These are phyloP conservation scores for Lavandula angustifolia DNA, from an alignment of 257 asterid species.

Conservation along the genomic window DNA sequence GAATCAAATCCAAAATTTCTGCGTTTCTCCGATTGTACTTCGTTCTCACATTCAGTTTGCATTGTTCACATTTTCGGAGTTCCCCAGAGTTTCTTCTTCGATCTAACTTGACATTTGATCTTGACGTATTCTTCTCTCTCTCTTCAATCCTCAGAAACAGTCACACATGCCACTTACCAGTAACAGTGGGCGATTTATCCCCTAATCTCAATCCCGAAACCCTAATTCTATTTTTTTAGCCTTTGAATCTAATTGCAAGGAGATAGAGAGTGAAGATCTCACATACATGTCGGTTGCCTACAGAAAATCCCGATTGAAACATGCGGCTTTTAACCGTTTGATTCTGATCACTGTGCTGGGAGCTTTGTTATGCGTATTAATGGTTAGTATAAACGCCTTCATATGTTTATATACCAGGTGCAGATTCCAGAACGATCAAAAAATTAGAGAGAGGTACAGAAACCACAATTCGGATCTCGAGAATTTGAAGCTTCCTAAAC, in stretches of 20 bases:
- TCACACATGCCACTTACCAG: neutral
- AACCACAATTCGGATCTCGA: constrained; percentile 26
- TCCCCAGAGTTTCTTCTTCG: too few relatives aligned
- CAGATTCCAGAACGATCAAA: constrained; percentile 38
- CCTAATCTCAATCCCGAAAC: neutral
- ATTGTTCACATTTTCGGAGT: too few relatives aligned
- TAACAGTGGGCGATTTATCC: neutral
- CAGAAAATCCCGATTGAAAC: constrained; percentile 55
- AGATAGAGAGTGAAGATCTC: too few relatives aligned
- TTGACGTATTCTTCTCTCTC: neutral
- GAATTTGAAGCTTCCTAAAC: constrained; percentile 55
- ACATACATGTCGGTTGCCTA: constrained; percentile 45
- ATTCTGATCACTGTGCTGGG: constrained; percentile 52
- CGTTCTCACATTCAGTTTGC: too few relatives aligned
- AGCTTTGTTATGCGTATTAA: constrained; percentile 42
- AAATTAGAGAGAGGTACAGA: constrained; percentile 22
- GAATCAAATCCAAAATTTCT: too few relatives aligned
- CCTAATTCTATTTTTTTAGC: neutral
- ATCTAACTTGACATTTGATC: too few relatives aligned
- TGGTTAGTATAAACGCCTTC: constrained; percentile 43
- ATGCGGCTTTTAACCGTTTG: constrained; percentile 51
- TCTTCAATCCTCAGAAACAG: constrained; percentile 11
- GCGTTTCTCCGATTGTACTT: too few relatives aligned
- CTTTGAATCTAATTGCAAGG: too few relatives aligned
- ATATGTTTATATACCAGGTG: constrained; percentile 38